phyloP scores from a whole-genome alignment of 192 early-diverging fungal species.

The Coemansia sp. region DNA sequence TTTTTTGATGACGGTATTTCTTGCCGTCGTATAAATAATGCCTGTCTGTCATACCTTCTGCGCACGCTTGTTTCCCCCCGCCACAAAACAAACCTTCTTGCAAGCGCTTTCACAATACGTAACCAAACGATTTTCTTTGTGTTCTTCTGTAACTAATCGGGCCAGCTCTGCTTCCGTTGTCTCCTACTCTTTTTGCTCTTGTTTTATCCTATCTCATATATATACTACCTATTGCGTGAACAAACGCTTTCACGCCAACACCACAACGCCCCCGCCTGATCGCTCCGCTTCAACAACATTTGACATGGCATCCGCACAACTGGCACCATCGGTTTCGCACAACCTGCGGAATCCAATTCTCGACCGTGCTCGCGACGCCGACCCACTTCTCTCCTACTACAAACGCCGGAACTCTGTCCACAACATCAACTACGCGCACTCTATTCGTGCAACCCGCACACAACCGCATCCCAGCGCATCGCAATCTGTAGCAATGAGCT shows the following conservation, averaged over 20 bases:
- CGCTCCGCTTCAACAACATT: background rate
- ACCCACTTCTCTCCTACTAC: slow-evolving; percentile 6
- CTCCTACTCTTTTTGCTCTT: no score
- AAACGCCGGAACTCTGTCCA: slow-evolving; percentile 41
- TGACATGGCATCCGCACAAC: slow-evolving; percentile 31
- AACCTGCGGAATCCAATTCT: background rate
- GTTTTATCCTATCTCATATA: background rate
- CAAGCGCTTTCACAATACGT: background rate
- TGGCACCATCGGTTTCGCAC: slow-evolving; percentile 10
- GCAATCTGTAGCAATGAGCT: slow-evolving; percentile 51
- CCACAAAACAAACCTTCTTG: background rate
- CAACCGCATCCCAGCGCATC: background rate
- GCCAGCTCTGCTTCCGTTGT: slow-evolving; percentile 1
- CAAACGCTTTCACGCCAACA: background rate
- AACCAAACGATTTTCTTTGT: background rate
- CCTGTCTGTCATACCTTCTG: background rate
- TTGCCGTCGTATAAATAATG: background rate
- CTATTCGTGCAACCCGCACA: background rate
- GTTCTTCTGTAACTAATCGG: background rate
- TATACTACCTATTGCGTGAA: background rate
- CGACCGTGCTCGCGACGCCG: background rate
- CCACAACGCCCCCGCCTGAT: no score
- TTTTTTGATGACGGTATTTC: background rate
- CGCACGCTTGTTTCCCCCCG: background rate
- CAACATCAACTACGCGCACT: slow-evolving; percentile 1